phyloP scores from a whole-genome alignment of 805 yeast genomes.

The Teunomyces pallodes region DNA sequence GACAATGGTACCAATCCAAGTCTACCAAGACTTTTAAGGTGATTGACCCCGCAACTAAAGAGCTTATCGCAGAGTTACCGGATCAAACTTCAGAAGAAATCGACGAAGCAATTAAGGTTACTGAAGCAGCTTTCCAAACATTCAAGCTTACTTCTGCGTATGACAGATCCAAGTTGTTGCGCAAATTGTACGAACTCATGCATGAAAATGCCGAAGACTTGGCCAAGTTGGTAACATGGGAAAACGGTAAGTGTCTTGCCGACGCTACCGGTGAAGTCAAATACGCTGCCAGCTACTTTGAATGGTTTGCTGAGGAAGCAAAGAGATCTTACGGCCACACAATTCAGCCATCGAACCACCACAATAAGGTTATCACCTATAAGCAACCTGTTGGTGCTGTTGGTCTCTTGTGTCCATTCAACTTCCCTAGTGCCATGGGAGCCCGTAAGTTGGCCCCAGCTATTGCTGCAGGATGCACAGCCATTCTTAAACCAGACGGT shows the following conservation, averaged over 20 bases:
- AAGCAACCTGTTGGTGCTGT: slow-evolving; percentile 65
- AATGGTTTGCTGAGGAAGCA: slow-evolving; percentile 54
- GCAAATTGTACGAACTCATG: slow-evolving; percentile 51
- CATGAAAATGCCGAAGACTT: slow-evolving; percentile 55
- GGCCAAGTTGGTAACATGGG: slow-evolving; percentile 56
- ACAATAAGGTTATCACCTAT: slow-evolving; percentile 51
- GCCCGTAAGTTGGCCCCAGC: slow-evolving; percentile 66
- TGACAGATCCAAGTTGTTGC: slow-evolving; percentile 49
- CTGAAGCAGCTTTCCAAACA: slow-evolving; percentile 43
- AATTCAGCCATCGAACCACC: slow-evolving; percentile 51
- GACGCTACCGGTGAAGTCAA: slow-evolving; percentile 57
- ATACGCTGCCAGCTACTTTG: slow-evolving; percentile 53
- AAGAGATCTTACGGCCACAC: slow-evolving; percentile 55
- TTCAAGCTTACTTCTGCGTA: slow-evolving; percentile 49
- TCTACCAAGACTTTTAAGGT: slow-evolving; percentile 38
- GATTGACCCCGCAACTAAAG: slow-evolving; percentile 40
- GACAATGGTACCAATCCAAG: slow-evolving; percentile 37
- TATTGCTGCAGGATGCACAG: slow-evolving; percentile 63
- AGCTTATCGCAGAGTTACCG: slow-evolving; percentile 33
- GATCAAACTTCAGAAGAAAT: slow-evolving; percentile 47
- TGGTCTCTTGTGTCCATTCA: slow-evolving; percentile 65
- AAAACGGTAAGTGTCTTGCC: slow-evolving; percentile 56
- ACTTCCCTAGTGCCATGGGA: slow-evolving; percentile 67
- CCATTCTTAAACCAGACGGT: slow-evolving; percentile 59
- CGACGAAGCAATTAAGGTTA: slow-evolving; percentile 46